A percentile compares a stretch with the other conserved stretches of the same genome.
phyloP scores from a whole-genome alignment of 306 rosid genomes.

The Pachyrhizus erosus region DNA sequence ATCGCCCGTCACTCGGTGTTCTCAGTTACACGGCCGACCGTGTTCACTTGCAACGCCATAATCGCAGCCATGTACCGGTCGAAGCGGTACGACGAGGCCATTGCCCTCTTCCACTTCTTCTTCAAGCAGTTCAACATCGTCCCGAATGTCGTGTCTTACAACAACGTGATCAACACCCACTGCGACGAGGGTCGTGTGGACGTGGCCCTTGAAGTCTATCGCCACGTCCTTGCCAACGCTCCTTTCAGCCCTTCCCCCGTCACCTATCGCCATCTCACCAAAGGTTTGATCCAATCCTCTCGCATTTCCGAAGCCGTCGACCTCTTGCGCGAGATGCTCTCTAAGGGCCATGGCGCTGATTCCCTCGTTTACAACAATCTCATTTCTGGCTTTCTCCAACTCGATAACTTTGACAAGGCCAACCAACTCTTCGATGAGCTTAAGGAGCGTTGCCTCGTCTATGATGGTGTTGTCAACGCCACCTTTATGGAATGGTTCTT shows the following conservation, averaged over 20 bases:
- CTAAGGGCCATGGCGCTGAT: slow-evolving; percentile 87
- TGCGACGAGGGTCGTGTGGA: slow-evolving; percentile 90
- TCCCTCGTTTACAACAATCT: slow-evolving; percentile 83
- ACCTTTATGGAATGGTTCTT: slow-evolving; percentile 95
- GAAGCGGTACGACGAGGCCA: slow-evolving; percentile 74
- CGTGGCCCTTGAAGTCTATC: slow-evolving; percentile 71
- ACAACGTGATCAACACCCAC: slow-evolving; percentile 80
- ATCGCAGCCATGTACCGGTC: slow-evolving; percentile 93
- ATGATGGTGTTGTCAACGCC: slow-evolving; percentile 89
- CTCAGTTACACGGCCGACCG: slow-evolving; percentile 94
- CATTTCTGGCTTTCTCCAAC: slow-evolving; percentile 70
- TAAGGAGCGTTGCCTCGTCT: slow-evolving; percentile 84
- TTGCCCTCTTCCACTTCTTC: slow-evolving; percentile 83
- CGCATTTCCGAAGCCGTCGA: slow-evolving; percentile 82
- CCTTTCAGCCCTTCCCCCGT: slow-evolving; percentile 89
- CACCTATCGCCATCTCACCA: slow-evolving; percentile 83
- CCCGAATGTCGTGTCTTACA: slow-evolving; percentile 90
- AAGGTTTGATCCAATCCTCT: slow-evolving; percentile 69
- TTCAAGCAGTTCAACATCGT: slow-evolving; percentile 81
- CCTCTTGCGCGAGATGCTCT: slow-evolving; percentile 90
- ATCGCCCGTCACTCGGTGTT: slow-evolving; percentile 83
- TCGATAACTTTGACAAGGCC: slow-evolving; percentile 82
- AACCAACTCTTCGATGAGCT: slow-evolving; percentile 90
- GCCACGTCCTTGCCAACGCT: slow-evolving; percentile 67
- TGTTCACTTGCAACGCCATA: slow-evolving; percentile 95